phyloP scores from a whole-genome alignment of 2,329 filamentous ascomycete genomes.

The Trichocomaceae sp. region DNA sequence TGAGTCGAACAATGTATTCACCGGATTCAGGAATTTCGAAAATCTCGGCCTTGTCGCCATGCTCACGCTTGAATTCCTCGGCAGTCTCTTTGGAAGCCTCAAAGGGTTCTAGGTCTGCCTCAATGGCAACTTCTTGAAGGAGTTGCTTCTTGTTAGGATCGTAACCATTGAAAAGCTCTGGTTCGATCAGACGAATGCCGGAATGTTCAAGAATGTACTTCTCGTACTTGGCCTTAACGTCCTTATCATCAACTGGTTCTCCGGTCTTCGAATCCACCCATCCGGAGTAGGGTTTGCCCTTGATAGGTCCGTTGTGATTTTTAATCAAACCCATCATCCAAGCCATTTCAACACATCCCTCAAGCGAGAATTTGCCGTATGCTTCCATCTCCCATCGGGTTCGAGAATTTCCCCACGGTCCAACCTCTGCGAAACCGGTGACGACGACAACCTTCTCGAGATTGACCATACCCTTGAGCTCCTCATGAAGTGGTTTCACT shows the following conservation, averaged over 20 bases:
- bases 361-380: slow-evolving; percentile 89
- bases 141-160: slow-evolving; percentile 98
- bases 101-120: slow-evolving; percentile 95
- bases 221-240: slow-evolving; percentile 96
- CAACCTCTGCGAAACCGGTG: slow-evolving; percentile 87
- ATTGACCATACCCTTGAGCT: slow-evolving; percentile 96
- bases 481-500: slow-evolving; percentile 77
- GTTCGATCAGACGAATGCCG: slow-evolving; percentile 95
- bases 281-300: slow-evolving; percentile 92
- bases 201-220: slow-evolving; percentile 93
- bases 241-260: slow-evolving; percentile 95
- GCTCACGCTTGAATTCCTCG: slow-evolving; percentile 93
- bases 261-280: slow-evolving; percentile 93
- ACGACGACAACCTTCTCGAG: slow-evolving; percentile 97
- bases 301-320: slow-evolving; percentile 93
- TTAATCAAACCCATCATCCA: slow-evolving; percentile 99
- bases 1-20: slow-evolving; percentile 88
- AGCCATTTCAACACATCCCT: slow-evolving; percentile 98
- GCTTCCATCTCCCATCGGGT: slow-evolving; percentile 99
- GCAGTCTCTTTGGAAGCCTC: slow-evolving; percentile 96
- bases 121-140: slow-evolving; percentile 93
- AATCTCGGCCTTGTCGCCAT: slow-evolving; percentile 94
- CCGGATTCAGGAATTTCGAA: slow-evolving; percentile 92
- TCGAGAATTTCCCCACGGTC: slow-evolving; percentile 94
- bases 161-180: slow-evolving; percentile 92